Evolutionary conservation across 495 filamentous ascomycete species (phyloP).

Genomic region (Penicillium cosmopolitanum): DNA sequence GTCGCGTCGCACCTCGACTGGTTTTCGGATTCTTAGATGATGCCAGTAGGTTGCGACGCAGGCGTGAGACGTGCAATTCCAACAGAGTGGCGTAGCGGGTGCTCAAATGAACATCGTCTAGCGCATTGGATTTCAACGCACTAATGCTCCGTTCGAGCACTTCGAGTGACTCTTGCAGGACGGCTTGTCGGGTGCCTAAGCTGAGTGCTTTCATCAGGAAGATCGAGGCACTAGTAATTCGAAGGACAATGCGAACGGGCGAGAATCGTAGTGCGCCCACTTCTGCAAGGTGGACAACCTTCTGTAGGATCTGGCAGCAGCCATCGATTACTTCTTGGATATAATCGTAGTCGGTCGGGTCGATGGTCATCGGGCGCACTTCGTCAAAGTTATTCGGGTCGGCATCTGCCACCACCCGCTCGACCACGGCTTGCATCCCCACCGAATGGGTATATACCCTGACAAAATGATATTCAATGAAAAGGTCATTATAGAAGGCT

Average conservation of each 20-base stretch:
- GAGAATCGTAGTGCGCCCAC: slow-evolving; percentile 49
- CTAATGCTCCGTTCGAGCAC: slow-evolving; percentile 52
- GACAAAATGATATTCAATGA: slow-evolving; percentile 59
- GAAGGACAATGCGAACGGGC: slow-evolving; percentile 56
- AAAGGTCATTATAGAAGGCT: slow-evolving; percentile 49
- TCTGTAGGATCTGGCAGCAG: slow-evolving; percentile 54
- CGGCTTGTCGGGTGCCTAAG: slow-evolving; percentile 51
- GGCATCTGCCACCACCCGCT: slow-evolving; percentile 47
- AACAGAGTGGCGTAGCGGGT: slow-evolving; percentile 54
- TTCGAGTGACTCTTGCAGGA: slow-evolving; percentile 52
- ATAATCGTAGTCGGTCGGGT: slow-evolving; percentile 56
- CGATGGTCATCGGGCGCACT: slow-evolving; percentile 51
- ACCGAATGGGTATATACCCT: slow-evolving; percentile 58
- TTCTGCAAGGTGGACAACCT: slow-evolving; percentile 47
- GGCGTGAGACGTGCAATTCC: slow-evolving; percentile 51
- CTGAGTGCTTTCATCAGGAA: slow-evolving; percentile 59
- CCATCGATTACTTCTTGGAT: slow-evolving; percentile 61
- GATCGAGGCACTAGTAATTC: slow-evolving; percentile 55
- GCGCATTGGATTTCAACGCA: slow-evolving; percentile 50
- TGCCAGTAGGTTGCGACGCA: slow-evolving; percentile 46
- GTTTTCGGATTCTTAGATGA: slow-evolving; percentile 36
- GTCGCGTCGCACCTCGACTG: slow-evolving; percentile 28
- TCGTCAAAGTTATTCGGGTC: slow-evolving; percentile 44
- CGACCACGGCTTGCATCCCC: slow-evolving; percentile 58
- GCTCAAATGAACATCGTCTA: slow-evolving; percentile 58